Evolutionary conservation across 805 yeast species (phyloP).

Genomic region (Trichomonascus vanleenenianus): DNA sequence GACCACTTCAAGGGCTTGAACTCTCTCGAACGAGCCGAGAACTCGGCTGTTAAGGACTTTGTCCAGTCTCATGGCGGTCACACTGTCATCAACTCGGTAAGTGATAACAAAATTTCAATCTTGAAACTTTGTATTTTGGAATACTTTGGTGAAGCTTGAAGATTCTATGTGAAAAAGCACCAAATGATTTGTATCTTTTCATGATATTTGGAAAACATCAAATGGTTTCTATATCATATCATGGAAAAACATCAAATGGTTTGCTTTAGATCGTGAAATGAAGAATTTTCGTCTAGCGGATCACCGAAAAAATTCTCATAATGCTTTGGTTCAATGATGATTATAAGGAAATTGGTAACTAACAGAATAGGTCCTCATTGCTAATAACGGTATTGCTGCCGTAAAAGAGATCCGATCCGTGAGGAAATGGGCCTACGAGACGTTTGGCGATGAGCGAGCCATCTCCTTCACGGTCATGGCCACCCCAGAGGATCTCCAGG

Average conservation of each 20-base stretch:
- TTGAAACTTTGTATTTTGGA: too few relatives aligned
- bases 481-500: slow-evolving; percentile 96
- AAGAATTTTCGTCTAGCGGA: not conserved
- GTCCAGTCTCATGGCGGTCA: slow-evolving; percentile 86
- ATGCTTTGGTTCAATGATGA: not conserved
- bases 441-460: slow-evolving; percentile 93
- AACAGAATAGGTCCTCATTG: slow-evolving; percentile 56
- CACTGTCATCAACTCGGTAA: slow-evolving; percentile 70
- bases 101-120: slow-evolving; percentile 12
- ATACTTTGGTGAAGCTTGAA: too few relatives aligned
- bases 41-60: slow-evolving; percentile 66
- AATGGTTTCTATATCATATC: too few relatives aligned
- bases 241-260: too few relatives aligned
- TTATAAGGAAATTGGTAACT: too few relatives aligned
- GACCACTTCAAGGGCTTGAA: slow-evolving; percentile 76
- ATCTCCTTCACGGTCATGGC: slow-evolving; percentile 97
- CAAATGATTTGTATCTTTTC: too few relatives aligned
- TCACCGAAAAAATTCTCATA: not conserved
- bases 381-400: slow-evolving; percentile 99
- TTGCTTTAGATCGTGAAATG: too few relatives aligned
- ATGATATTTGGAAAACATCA: too few relatives aligned
- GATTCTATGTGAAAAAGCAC: not conserved
- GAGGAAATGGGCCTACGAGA: slow-evolving; percentile 98
- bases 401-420: slow-evolving; percentile 96
- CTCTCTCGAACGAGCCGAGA: slow-evolving; percentile 67